Evolutionary conservation across 1,139 yeast genomes (phyloP).

Genomic region (Suhomyces bolitotheri): DNA sequence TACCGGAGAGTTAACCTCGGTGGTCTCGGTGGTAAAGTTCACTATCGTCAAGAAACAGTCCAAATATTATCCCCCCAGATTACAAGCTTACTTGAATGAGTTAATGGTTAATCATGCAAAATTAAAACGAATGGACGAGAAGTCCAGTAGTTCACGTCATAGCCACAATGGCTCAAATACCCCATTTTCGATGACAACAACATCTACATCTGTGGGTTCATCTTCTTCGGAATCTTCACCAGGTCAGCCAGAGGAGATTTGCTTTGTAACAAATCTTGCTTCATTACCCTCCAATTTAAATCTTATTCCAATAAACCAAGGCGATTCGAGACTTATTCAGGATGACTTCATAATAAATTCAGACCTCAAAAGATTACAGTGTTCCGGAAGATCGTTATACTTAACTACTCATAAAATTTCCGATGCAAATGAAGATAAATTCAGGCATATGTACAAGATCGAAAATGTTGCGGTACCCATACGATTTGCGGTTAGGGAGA

Average conservation of each 20-base stretch:
- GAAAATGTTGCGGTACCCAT: constrained; percentile 49
- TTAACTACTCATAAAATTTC: constrained; percentile 63
- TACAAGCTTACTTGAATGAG: constrained; percentile 65
- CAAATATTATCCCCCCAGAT: constrained; percentile 56
- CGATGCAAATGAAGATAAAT: constrained; percentile 80
- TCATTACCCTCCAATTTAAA: constrained; percentile 76
- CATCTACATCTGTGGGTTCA: constrained; percentile 1
- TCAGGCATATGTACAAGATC: constrained; percentile 70
- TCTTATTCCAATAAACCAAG: constrained; percentile 67
- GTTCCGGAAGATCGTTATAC: constrained; percentile 83
- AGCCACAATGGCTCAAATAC: constrained; percentile 6
- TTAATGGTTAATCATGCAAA: constrained; percentile 59
- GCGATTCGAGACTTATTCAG: constrained; percentile 56
- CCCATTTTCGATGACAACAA: background rate
- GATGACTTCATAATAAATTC: constrained; percentile 68
- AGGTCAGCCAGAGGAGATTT: constrained; percentile 35
- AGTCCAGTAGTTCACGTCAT: constrained; percentile 12
- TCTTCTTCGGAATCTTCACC: constrained; percentile 37
- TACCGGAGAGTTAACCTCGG: constrained; percentile 75
- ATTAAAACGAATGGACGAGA: constrained; percentile 37
- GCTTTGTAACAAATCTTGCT: constrained; percentile 80
- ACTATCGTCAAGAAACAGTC: constrained; percentile 57
- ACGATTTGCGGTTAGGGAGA: constrained; percentile 68
- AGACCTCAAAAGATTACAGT: constrained; percentile 71
- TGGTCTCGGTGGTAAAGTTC: constrained; percentile 60